These are phyloP conservation scores for Magnaporthiopsis poae DNA, from an alignment of 2,329 filamentous ascomycete species.

Conservation along the genomic window DNA sequence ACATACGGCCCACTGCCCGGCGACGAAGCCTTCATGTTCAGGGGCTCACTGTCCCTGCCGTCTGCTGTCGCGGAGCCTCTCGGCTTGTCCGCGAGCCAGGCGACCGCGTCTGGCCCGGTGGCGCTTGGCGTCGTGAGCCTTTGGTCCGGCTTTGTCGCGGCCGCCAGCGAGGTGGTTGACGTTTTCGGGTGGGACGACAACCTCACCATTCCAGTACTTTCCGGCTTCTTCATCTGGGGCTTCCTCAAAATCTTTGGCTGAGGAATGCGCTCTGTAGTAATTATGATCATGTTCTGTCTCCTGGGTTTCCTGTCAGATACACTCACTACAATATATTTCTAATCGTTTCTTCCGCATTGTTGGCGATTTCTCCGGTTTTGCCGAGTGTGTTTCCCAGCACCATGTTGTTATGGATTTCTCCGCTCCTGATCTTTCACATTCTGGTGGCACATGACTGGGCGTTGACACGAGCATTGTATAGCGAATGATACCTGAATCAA, in stretches of 20 bases:
- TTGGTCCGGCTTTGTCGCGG: constrained; percentile 80
- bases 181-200: constrained; percentile 95
- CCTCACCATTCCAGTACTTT: constrained; percentile 86
- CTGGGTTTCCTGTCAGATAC: neutral
- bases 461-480: neutral
- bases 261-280: constrained; percentile 7
- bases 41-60: constrained; percentile 64
- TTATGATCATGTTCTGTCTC: neutral
- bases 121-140: constrained; percentile 75
- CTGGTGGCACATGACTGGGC: neutral
- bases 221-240: constrained; percentile 77
- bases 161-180: constrained; percentile 81
- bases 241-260: constrained; percentile 80
- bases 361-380: neutral
- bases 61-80: constrained; percentile 45
- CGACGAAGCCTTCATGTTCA: constrained; percentile 73
- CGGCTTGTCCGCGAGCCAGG: constrained; percentile 48
- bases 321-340: neutral
- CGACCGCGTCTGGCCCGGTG: constrained; percentile 56
- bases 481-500: neutral
- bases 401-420: neutral
- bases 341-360: neutral
- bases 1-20: constrained; percentile 55
- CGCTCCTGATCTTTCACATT: neutral
- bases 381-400: neutral